phyloP scores from a whole-genome alignment of 2,329 filamentous ascomycete genomes.

The Fusarium chaquense region DNA sequence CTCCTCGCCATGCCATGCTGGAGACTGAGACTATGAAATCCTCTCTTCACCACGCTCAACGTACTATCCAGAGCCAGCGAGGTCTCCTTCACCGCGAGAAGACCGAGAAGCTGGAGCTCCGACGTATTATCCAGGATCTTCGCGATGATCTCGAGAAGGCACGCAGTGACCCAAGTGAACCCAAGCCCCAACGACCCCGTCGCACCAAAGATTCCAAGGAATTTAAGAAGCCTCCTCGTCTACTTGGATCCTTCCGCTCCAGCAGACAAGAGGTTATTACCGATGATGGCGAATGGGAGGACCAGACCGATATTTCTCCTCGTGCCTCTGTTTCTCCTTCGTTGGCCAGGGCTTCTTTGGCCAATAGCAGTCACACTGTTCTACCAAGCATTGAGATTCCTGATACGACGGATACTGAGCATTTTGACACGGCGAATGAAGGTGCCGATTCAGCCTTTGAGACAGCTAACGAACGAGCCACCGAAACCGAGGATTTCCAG shows the following conservation, averaged over 20 bases:
- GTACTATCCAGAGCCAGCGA: constrained; percentile 95
- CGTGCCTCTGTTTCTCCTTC: constrained; percentile 39
- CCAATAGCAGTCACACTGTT: constrained; percentile 36
- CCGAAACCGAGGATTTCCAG: constrained; percentile 95
- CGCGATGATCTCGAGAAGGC: constrained; percentile 88
- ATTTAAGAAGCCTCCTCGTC: constrained; percentile 82
- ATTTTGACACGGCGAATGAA: constrained; percentile 87
- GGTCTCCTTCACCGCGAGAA: constrained; percentile 97
- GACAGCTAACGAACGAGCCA: constrained; percentile 81
- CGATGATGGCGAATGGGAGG: constrained; percentile 92
- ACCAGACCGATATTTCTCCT: constrained; percentile 64
- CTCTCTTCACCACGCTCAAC: constrained; percentile 91
- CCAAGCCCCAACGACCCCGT: constrained; percentile 67
- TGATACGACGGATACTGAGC: constrained; percentile 66
- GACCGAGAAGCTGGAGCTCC: constrained; percentile 96
- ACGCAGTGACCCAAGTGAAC: constrained; percentile 63
- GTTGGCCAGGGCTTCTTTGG: constrained; percentile 37
- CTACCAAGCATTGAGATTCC: constrained; percentile 27
- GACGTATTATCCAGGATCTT: constrained; percentile 93
- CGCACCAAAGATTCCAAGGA: constrained; percentile 73
- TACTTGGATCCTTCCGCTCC: constrained; percentile 80
- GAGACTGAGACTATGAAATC: constrained; percentile 96
- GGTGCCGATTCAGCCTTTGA: constrained; percentile 74
- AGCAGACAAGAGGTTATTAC: constrained; percentile 82
- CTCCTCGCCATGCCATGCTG: constrained; percentile 89